phyloP scores from a whole-genome alignment of 148 eudicot genomes.

The Euryodendron excelsum region DNA sequence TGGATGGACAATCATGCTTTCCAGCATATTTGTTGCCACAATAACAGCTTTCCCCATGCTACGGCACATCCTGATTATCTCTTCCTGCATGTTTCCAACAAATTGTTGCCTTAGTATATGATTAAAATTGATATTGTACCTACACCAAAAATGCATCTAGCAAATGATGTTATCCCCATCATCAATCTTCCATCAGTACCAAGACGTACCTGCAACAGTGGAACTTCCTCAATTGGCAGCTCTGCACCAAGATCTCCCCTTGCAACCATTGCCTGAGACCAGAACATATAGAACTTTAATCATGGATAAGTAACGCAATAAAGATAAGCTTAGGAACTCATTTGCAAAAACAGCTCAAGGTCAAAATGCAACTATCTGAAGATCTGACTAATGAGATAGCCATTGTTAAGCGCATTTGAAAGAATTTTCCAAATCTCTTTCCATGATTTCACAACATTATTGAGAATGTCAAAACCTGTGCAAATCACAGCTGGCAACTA shows the following conservation, averaged over 20 bases:
- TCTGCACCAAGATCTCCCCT: slow-evolving; percentile 96
- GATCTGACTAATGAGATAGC: too few species aligned
- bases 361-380: neutral
- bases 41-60: slow-evolving; percentile 99
- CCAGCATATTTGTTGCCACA: slow-evolving; percentile 98
- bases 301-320: neutral
- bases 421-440: neutral
- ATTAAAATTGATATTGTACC: neutral
- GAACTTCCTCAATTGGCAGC: slow-evolving; percentile 86
- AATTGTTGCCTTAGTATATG: neutral
- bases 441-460: neutral
- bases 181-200: slow-evolving; percentile 5
- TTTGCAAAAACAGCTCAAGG: neutral
- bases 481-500: neutral
- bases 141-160: neutral
- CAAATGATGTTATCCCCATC: neutral
- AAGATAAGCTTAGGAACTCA: neutral
- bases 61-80: slow-evolving; percentile 81
- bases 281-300: neutral
- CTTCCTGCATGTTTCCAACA: slow-evolving; percentile 56
- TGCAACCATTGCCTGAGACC: slow-evolving; percentile 85
- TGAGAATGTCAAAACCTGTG: neutral
- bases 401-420: too few species aligned
- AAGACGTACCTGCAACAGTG: slow-evolving; percentile 66
- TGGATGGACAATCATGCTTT: slow-evolving; percentile 97